phyloP scores from a whole-genome alignment of 768 basidiomycete genomes.

The Tubosaeta sp. region DNA sequence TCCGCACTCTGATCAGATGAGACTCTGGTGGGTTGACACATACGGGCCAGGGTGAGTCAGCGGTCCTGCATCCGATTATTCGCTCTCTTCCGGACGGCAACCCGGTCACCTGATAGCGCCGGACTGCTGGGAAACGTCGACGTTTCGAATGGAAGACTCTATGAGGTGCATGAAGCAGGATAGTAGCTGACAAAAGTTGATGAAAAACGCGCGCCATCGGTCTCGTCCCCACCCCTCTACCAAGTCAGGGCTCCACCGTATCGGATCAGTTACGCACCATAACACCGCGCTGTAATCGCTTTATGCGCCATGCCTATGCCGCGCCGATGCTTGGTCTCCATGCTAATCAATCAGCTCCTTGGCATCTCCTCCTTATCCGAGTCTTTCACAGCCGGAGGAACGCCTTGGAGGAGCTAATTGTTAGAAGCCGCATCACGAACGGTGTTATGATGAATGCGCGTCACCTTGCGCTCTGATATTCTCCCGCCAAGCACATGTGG shows the following conservation, averaged over 20 bases:
- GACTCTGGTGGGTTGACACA: not conserved
- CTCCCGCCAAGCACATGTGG: not conserved
- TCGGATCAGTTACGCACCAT: not conserved
- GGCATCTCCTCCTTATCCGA: not conserved
- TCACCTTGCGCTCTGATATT: not conserved
- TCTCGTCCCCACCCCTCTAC: not conserved
- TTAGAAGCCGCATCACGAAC: slow-evolving; percentile 11
- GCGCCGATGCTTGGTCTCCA: slow-evolving; percentile 6
- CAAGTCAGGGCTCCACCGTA: not conserved
- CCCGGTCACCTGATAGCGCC: not conserved
- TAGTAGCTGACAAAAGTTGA: not conserved
- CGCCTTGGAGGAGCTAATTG: slow-evolving; percentile 9
- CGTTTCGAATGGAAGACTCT: slow-evolving; percentile 1
- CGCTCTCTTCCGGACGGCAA: not conserved
- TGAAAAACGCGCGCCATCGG: not conserved
- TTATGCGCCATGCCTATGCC: not conserved
- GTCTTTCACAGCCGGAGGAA: not conserved
- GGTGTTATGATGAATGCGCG: not conserved
- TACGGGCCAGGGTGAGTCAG: not conserved
- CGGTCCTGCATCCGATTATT: not conserved
- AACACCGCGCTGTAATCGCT: not conserved
- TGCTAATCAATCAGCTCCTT: slow-evolving; percentile 14
- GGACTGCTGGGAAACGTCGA: not conserved
- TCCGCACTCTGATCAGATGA: not conserved
- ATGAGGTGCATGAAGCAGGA: not conserved